These are phyloP conservation scores for Hygrophila difformis DNA, from an alignment of 257 asterid genomes.

Conservation along the genomic window DNA sequence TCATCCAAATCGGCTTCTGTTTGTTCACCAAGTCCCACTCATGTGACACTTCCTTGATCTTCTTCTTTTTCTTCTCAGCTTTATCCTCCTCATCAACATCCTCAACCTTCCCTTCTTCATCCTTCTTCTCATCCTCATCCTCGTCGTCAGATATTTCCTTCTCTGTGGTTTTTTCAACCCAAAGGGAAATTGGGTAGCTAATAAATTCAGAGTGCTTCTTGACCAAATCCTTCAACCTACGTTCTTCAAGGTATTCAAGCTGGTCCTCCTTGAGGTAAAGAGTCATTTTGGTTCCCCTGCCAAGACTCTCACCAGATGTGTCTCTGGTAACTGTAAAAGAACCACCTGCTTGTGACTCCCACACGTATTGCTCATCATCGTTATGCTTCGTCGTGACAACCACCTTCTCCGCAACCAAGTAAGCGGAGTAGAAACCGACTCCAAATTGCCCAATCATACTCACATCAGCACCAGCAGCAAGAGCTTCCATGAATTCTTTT, in stretches of 20 bases:
- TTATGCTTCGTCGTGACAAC: constrained; percentile 43
- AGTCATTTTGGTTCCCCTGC: constrained; percentile 54
- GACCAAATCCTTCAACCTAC: constrained; percentile 51
- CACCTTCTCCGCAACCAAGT: constrained; percentile 64
- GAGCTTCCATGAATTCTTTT: constrained; percentile 63
- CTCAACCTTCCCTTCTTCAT: constrained; percentile 56
- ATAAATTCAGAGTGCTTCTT: constrained; percentile 69
- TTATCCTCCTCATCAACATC: constrained; percentile 54
- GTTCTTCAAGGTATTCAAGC: constrained; percentile 65
- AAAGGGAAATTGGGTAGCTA: constrained; percentile 54
- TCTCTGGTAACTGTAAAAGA: constrained; percentile 61
- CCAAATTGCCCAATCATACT: constrained; percentile 77
- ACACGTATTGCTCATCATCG: constrained; percentile 57
- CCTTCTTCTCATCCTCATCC: constrained; percentile 62
- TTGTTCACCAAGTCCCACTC: constrained; percentile 56
- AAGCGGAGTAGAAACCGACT: constrained; percentile 17
- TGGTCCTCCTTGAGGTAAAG: constrained; percentile 59
- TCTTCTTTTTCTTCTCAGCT: constrained; percentile 54
- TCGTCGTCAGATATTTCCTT: constrained; percentile 67
- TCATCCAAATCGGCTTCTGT: constrained; percentile 67
- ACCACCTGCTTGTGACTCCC: constrained; percentile 73
- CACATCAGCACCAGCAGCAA: constrained; percentile 69
- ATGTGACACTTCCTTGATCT: constrained; percentile 53
- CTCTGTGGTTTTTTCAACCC: constrained; percentile 57
- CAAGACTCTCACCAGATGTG: constrained; percentile 39